Evolutionary conservation across 1,139 yeast species (phyloP).

Genomic region (Kodamaea ohmeri): DNA sequence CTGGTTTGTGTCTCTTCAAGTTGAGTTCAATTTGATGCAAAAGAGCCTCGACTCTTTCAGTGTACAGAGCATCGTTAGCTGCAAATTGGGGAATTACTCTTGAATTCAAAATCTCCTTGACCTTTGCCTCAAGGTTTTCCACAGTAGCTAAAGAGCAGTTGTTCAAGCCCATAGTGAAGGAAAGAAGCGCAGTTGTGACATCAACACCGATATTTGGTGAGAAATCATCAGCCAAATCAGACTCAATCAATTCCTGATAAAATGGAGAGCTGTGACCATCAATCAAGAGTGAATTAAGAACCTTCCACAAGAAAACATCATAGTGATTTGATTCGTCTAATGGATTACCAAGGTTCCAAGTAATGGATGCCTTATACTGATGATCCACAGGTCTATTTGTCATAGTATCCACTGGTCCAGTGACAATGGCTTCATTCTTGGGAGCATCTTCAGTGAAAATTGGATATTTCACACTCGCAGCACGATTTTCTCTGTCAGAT

Average conservation of each 20-base stretch:
- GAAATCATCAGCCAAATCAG: slow-evolving; percentile 83
- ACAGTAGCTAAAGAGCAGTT: slow-evolving; percentile 60
- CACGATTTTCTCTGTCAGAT: slow-evolving; percentile 9
- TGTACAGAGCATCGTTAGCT: slow-evolving; percentile 48
- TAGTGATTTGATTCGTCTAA: slow-evolving; percentile 50
- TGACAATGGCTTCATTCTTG: slow-evolving; percentile 21
- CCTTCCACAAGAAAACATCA: slow-evolving; percentile 69
- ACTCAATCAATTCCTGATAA: slow-evolving; percentile 79
- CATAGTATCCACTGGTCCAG: slow-evolving; percentile 86
- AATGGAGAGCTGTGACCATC: slow-evolving; percentile 94
- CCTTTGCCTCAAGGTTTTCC: slow-evolving; percentile 41
- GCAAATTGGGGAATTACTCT: slow-evolving; percentile 42
- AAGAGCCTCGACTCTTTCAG: slow-evolving; percentile 72
- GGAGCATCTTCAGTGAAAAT: slow-evolving; percentile 18
- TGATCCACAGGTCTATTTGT: slow-evolving; percentile 54
- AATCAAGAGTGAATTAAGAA: slow-evolving; percentile 67
- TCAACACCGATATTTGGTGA: slow-evolving; percentile 88
- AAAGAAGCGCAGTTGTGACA: slow-evolving; percentile 70
- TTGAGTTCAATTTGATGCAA: slow-evolving; percentile 83
- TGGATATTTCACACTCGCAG: slow-evolving; percentile 28
- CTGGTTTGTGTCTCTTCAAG: slow-evolving; percentile 84
- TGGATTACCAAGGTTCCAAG: slow-evolving; percentile 85
- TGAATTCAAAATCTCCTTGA: slow-evolving; percentile 39
- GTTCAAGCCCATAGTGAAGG: slow-evolving; percentile 84
- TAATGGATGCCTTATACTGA: slow-evolving; percentile 76